Evolutionary conservation across 768 basidiomycete genomes (phyloP).

Genomic region (Phylloporus sp.): DNA sequence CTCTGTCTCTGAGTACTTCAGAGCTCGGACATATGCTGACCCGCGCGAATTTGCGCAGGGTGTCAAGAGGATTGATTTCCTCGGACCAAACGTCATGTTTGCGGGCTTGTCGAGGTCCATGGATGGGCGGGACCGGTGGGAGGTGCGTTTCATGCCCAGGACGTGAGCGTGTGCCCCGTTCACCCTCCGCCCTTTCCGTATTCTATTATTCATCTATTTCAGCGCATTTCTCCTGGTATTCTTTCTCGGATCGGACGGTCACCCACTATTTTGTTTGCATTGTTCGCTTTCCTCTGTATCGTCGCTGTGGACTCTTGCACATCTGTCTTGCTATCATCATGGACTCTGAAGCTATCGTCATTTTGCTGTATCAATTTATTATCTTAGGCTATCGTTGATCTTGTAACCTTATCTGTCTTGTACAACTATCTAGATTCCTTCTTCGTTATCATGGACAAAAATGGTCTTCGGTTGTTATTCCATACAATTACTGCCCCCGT

Average conservation of each 20-base stretch:
- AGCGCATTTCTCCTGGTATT: neutral
- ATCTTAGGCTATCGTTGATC: neutral
- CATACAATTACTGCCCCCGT: neutral
- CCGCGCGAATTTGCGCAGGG: constrained; percentile 37
- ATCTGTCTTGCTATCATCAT: constrained; percentile 5
- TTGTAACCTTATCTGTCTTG: neutral
- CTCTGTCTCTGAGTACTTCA: constrained; percentile 27
- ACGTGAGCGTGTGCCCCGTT: constrained; percentile 9
- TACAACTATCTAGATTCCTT: neutral
- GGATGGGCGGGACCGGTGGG: constrained; percentile 28
- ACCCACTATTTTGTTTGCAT: constrained; percentile 4
- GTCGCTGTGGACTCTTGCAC: constrained; percentile 6
- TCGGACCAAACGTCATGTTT: constrained; percentile 31
- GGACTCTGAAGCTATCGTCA: constrained; percentile 3
- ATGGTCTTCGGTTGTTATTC: constrained; percentile 5
- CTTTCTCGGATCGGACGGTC: constrained; percentile 15
- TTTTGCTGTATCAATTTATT: constrained; percentile 15
- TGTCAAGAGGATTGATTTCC: constrained; percentile 38
- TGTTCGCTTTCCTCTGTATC: constrained; percentile 10
- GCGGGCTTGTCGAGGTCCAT: constrained; percentile 27
- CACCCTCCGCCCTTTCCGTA: neutral
- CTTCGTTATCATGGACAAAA: neutral
- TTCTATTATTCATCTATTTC: constrained; percentile 19
- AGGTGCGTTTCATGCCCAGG: constrained; percentile 21
- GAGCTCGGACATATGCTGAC: constrained; percentile 27